Evolutionary conservation across 441 rosid genomes (phyloP).

Genomic region (Geranium incanum): DNA sequence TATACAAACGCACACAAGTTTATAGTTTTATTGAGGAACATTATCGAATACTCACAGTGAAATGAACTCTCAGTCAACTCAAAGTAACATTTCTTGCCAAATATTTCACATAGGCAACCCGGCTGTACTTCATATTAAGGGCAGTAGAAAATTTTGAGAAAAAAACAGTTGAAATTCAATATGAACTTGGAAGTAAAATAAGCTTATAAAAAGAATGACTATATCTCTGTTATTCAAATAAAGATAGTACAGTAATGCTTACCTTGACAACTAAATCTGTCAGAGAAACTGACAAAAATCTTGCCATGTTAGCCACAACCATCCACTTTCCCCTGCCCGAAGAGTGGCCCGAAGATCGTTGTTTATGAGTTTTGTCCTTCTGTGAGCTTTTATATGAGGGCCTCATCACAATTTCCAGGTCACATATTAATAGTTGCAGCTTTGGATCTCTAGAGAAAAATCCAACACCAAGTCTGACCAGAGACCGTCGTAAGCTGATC

Average conservation of each 20-base stretch:
- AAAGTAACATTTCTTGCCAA: background rate
- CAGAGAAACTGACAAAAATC: conserved; percentile 82
- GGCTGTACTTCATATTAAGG: conserved; percentile 2
- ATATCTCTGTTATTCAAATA: background rate
- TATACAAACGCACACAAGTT: background rate
- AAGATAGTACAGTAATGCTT: conserved; percentile 17
- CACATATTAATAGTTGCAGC: conserved; percentile 72
- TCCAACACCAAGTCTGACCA: conserved; percentile 64
- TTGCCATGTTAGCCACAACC: conserved; percentile 78
- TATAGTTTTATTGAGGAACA: background rate
- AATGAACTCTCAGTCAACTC: conserved; percentile 2
- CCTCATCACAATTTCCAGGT: conserved; percentile 77
- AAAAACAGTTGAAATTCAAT: background rate
- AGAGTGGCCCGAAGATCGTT: conserved; percentile 26
- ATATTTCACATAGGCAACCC: background rate
- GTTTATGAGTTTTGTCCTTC: conserved; percentile 45
- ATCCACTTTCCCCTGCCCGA: conserved; percentile 91
- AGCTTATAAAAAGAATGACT: background rate
- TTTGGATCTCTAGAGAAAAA: conserved; percentile 90
- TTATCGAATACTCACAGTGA: background rate
- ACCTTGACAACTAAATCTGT: conserved; percentile 83
- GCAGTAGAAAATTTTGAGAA: background rate
- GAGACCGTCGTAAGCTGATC: background rate
- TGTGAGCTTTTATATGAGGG: conserved; percentile 46
- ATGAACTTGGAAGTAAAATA: background rate